Evolutionary conservation across 805 yeast genomes (phyloP), one percentile per base, ranked within the genome.

Genomic region (Metschnikowia koreensis): DNA sequence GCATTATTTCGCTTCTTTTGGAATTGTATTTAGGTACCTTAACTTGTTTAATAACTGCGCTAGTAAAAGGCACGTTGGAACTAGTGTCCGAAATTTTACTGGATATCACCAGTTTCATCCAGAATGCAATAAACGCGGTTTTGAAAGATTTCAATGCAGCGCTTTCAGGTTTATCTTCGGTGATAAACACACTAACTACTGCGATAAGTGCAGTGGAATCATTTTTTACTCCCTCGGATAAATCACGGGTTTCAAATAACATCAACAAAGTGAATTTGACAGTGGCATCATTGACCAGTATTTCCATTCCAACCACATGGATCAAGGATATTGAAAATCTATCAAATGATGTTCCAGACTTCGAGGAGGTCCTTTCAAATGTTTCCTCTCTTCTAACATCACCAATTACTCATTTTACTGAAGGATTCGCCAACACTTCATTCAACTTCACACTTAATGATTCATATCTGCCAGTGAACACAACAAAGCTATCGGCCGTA

Each of bases 1-100:
- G 55, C 15, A 26, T 59, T 10, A 39, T 59, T 7, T 26, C 44
- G 13, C 53, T 59, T 40, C 45, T 52, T 27, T 27, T 59, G 27
- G 90, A 91, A 33, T 60, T 93, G 56, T 80, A 87, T 44, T 66
- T 91, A 1, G 98, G 97, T 0, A 94, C 98, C 0, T 89, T 89
- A 67, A 85, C 87, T 0, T 94, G 99, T 66, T 72, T 94, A 12
- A 65, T 90, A 12, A 81, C 87, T 0, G 84, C 94, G 6, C 81
- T 91, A 0, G 74, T 92, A 7, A 84, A 82, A 60, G 89, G 92
- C 3, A 79, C 88, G 0, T 86, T 84, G 1, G 83, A 82, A 57
- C 81, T 83, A 31, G 45, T 55, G 1, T 48, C 59, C 1, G 60
- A 58, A 1, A 96, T 96, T 0, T 65, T 88, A 1, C 86, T 88